A percentile compares a stretch with the other conserved stretches of the same genome.
Conservation (phyloP, 169 alveolate genomes). For the Eimeria necatrix region DNA sequence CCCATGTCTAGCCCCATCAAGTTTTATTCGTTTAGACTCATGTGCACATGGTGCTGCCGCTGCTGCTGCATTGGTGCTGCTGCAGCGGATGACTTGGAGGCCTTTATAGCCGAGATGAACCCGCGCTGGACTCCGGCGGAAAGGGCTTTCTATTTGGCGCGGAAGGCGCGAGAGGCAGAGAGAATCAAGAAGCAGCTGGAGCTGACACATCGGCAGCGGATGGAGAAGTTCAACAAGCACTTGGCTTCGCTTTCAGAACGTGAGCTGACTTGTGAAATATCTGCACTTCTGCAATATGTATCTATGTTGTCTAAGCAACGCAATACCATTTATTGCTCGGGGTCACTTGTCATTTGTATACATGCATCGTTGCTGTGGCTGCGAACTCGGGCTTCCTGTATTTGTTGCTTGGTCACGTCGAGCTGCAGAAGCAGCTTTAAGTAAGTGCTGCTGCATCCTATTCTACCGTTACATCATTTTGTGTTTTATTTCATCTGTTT, state of each 20-base stretch:
- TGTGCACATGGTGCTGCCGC: no score
- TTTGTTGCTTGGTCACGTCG: neutral
- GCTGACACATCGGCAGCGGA: constrained; percentile 91
- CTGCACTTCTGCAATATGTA: neutral
- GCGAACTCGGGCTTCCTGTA: neutral
- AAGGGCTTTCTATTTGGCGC: constrained; percentile 88
- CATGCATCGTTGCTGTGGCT: neutral
- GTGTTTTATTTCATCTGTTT: no score
- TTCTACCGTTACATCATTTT: no score
- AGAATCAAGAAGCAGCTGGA: constrained; percentile 87
- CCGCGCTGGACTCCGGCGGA: constrained; percentile 84
- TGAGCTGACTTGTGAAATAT: constrained; percentile 5
- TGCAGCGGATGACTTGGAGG: neutral
- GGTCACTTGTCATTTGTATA: no score
- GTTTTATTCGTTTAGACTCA: no score
- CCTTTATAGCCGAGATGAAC: neutral
- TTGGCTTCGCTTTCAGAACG: constrained; percentile 92
- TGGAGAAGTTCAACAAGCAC: constrained; percentile 91
- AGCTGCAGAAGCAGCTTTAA: neutral
- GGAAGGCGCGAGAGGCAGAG: constrained; percentile 87
- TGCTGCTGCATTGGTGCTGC: neutral
- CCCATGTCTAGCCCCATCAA: no score
- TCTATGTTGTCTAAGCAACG: neutral
- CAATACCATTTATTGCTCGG: no score
- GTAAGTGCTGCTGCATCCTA: neutral